Conservation (phyloP, 495 filamentous ascomycete species). For the Penicillium malachiteum region DNA sequence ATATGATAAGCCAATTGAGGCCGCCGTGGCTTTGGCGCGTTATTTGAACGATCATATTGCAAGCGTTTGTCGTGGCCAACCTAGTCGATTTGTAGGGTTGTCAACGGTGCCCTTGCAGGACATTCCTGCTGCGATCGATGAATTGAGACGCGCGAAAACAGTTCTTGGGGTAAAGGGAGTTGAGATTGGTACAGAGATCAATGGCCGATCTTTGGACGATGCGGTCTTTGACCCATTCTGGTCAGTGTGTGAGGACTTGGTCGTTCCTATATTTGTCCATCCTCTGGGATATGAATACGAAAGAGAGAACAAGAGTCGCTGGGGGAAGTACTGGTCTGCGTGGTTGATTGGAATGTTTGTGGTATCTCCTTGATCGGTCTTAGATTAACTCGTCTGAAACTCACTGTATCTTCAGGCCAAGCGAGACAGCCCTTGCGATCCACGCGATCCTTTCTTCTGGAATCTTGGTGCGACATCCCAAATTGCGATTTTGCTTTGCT, state of each 20-base stretch:
- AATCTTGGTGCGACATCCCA: conserved; percentile 15
- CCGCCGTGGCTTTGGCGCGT: conserved; percentile 7
- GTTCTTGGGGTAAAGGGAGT: conserved; percentile 16
- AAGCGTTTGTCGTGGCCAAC: conserved; percentile 12
- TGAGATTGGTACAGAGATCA: conserved; percentile 20
- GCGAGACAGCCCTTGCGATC: conserved; percentile 21
- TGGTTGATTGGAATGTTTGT: conserved; percentile 22
- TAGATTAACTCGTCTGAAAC: neutral
- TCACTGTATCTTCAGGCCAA: conserved; percentile 8
- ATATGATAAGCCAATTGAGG: conserved; percentile 19
- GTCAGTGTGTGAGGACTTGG: conserved; percentile 18
- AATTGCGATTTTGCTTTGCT: conserved; percentile 20
- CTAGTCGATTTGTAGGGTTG: conserved; percentile 17
- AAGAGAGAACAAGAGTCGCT: conserved; percentile 17
- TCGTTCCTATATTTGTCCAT: conserved; percentile 21
- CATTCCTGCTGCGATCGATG: conserved; percentile 8
- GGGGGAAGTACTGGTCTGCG: conserved; percentile 21
- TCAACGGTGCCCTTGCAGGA: conserved; percentile 23
- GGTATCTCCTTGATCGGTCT: neutral
- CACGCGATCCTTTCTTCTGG: conserved; percentile 17
- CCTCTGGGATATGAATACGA: conserved; percentile 19
- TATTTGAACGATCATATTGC: conserved; percentile 23
- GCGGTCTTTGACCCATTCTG: conserved; percentile 16
- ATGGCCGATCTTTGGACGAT: conserved; percentile 9
- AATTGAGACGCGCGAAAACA: conserved; percentile 15